Conservation (phyloP, 1,284 basidiomycete species). For the Sporisorium exsertum region DNA sequence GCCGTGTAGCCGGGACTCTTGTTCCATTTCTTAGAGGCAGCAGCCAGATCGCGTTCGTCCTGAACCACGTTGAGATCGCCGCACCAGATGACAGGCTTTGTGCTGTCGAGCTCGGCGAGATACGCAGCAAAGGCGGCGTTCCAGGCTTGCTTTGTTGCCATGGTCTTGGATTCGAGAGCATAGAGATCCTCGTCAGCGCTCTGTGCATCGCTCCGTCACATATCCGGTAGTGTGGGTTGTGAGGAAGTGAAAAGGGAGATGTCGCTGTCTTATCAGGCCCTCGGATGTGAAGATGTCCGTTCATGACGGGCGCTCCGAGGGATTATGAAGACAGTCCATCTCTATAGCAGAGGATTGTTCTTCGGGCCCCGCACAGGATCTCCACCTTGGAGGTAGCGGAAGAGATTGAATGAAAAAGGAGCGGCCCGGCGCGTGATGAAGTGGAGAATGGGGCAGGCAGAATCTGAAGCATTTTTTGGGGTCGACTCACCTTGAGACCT, state of each 20-base stretch:
- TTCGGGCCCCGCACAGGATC: slow-evolving; percentile 21
- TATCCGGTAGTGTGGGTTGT: neutral
- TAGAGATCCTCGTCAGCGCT: neutral
- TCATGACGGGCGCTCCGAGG: slow-evolving; percentile 9
- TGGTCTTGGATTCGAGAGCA: slow-evolving; percentile 16
- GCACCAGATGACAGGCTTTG: slow-evolving; percentile 88
- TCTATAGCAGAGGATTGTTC: slow-evolving; percentile 3
- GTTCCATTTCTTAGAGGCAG: slow-evolving; percentile 71
- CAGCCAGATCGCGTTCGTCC: slow-evolving; percentile 67
- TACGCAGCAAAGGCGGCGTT: slow-evolving; percentile 73
- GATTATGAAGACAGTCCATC: slow-evolving; percentile 42
- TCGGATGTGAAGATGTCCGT: slow-evolving; percentile 10
- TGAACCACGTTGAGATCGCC: slow-evolving; percentile 88
- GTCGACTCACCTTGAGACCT: slow-evolving; percentile 76
- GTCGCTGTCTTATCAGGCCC: slow-evolving; percentile 48
- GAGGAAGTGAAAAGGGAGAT: neutral
- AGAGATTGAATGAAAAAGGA: slow-evolving; percentile 16
- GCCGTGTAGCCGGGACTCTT: slow-evolving; percentile 71
- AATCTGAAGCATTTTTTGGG: neutral
- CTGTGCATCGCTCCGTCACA: neutral
- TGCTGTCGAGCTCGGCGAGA: slow-evolving; percentile 78
- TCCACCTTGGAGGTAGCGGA: slow-evolving; percentile 36
- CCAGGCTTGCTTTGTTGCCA: slow-evolving; percentile 59
- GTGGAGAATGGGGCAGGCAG: too few species aligned
- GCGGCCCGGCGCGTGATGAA: slow-evolving; percentile 10